These are phyloP conservation scores for Didymosphaeria variabile DNA, from an alignment of 2,329 filamentous ascomycete species.

Conservation along the genomic window DNA sequence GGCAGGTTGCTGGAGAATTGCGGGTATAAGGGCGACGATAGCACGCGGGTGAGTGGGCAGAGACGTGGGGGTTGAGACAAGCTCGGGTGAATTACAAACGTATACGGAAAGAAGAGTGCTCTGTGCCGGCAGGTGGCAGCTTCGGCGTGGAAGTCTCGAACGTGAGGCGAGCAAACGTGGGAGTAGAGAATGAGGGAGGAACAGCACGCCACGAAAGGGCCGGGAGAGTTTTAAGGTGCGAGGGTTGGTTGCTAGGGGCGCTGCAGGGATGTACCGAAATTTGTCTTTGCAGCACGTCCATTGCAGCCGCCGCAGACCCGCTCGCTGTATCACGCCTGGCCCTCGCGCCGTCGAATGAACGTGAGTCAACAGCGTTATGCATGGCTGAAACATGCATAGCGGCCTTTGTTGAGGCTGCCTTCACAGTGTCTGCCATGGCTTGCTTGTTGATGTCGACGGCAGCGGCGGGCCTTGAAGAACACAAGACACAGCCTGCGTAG, in stretches of 20 bases:
- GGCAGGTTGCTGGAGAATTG: conserved; percentile 20
- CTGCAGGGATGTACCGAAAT: conserved; percentile 47
- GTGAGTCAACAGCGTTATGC: conserved; percentile 45
- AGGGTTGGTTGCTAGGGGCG: conserved; percentile 47
- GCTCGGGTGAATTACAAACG: conserved; percentile 45
- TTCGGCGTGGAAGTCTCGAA: conserved; percentile 39
- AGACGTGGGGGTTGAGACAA: conserved; percentile 32
- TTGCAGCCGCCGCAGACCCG: conserved; percentile 40
- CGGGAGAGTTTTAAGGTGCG: conserved; percentile 47
- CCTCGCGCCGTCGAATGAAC: conserved; percentile 35
- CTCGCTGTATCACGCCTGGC: conserved; percentile 31
- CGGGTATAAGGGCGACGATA: conserved; percentile 15
- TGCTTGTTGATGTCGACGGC: neutral
- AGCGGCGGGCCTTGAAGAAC: neutral
- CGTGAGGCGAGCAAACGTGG: conserved; percentile 31
- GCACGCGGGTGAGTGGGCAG: conserved; percentile 23
- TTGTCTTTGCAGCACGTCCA: conserved; percentile 42
- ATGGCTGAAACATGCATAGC: conserved; percentile 42
- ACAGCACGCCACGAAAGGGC: conserved; percentile 41
- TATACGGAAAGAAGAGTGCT: conserved; percentile 39
- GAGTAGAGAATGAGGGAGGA: conserved; percentile 42
- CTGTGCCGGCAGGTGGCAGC: conserved; percentile 41
- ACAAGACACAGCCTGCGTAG: neutral
- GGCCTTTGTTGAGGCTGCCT: conserved; percentile 8
- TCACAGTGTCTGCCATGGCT: neutral